Evolutionary conservation across 371 early-diverging fungal genomes (phyloP).

Genomic region (Mortierella sp.): DNA sequence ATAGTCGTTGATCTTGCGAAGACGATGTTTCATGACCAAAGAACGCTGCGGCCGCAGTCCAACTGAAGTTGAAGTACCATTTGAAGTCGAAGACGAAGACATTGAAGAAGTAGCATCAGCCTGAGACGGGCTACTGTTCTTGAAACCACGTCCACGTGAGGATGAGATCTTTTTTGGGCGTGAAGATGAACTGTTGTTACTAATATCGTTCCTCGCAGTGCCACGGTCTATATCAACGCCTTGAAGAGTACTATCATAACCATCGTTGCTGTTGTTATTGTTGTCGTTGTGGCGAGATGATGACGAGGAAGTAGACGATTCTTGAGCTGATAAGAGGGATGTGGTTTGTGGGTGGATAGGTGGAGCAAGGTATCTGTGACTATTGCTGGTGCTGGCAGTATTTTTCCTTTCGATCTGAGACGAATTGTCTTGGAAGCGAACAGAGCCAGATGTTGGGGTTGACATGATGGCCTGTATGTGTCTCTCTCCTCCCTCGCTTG

Average conservation of each 20-base stretch:
- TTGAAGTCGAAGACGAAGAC: neutral
- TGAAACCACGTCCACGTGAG: neutral
- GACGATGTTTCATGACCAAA: slow-evolving; percentile 23
- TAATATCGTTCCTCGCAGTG: no score
- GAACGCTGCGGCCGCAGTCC: slow-evolving; percentile 11
- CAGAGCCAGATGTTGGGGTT: neutral
- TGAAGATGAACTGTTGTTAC: no score
- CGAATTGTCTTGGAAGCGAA: neutral
- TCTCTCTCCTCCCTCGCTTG: no score
- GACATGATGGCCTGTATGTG: neutral
- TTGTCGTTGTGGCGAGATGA: neutral
- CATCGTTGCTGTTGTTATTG: neutral
- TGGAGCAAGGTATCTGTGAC: neutral
- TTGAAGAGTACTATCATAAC: neutral
- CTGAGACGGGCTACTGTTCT: neutral
- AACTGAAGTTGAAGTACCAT: neutral
- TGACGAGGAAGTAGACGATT: neutral
- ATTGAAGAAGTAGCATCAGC: neutral
- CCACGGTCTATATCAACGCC: no score
- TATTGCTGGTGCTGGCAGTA: neutral
- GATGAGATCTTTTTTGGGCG: neutral
- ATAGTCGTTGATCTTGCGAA: slow-evolving; percentile 17
- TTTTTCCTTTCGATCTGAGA: neutral
- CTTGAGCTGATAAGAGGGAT: slow-evolving; percentile 10
- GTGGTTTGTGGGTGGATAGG: neutral